Percentiles rank a stretch among this genome's conserved stretches.
phyloP scores from a whole-genome alignment of 2,329 filamentous ascomycete genomes.

The Trichophyton mentagrophytes region DNA sequence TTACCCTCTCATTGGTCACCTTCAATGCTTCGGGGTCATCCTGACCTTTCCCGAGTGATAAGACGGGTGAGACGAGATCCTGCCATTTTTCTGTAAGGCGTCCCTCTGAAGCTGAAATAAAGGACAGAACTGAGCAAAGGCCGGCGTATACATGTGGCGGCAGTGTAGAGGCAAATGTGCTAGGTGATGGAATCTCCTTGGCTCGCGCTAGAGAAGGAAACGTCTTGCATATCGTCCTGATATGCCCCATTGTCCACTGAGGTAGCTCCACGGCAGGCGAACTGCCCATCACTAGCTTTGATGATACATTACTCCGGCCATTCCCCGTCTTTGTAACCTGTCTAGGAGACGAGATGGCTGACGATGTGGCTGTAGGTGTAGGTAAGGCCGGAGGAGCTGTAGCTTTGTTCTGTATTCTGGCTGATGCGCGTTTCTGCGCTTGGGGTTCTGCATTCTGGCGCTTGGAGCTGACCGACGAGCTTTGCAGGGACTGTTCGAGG shows the following conservation, averaged over 20 bases:
- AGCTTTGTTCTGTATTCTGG: conserved; percentile 16
- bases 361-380: conserved; percentile 7
- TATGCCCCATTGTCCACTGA: conserved; percentile 56
- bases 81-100: conserved; percentile 29
- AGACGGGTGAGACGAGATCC: conserved; percentile 27
- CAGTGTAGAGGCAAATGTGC: conserved; percentile 62
- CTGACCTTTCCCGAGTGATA: conserved; percentile 32
- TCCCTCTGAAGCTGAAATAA: conserved; percentile 29
- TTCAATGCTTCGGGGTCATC: neutral
- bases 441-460: conserved; percentile 20
- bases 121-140: conserved; percentile 46
- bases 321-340: neutral
- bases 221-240: conserved; percentile 51
- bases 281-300: neutral
- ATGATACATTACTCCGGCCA: neutral
- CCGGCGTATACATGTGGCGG: conserved; percentile 52
- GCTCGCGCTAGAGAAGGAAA: conserved; percentile 25
- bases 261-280: conserved; percentile 32
- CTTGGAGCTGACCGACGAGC: conserved; percentile 24
- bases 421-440: conserved; percentile 7
- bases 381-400: conserved; percentile 15
- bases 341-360: neutral
- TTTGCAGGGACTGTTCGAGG: conserved; percentile 55
- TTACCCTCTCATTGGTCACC: conserved; percentile 20
- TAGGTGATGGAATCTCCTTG: conserved; percentile 44